phyloP scores from a whole-genome alignment of 1,139 yeast species.

The Debaryomycetaceae sp. region DNA sequence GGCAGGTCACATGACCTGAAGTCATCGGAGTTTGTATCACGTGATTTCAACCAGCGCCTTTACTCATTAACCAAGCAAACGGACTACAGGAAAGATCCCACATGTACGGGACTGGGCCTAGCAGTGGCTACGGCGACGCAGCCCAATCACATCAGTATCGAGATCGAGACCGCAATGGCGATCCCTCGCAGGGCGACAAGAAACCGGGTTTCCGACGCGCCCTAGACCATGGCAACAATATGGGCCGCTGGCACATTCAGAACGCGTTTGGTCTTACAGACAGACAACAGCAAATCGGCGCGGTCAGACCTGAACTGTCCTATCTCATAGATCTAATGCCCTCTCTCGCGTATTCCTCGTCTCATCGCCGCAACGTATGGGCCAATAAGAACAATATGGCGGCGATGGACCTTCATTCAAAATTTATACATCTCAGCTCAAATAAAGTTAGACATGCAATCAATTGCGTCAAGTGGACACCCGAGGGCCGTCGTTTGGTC shows the following conservation, averaged over 20 bases:
- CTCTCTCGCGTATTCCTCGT: conserved; percentile 45
- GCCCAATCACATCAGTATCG: too few species aligned
- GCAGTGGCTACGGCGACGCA: too few species aligned
- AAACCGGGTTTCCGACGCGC: conserved; percentile 65
- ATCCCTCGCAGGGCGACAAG: conserved; percentile 24
- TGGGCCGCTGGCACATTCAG: conserved; percentile 61
- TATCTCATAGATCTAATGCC: conserved; percentile 67
- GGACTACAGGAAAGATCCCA: too few species aligned
- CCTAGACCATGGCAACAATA: conserved; percentile 78
- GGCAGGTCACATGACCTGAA: too few species aligned
- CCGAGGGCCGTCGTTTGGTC: conserved; percentile 83
- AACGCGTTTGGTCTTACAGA: conserved; percentile 42
- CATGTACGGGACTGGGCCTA: too few species aligned
- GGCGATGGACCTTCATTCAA: conserved; percentile 54
- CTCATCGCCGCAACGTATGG: conserved; percentile 9
- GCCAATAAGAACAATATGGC: conserved; percentile 31
- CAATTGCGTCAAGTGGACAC: conserved; percentile 89
- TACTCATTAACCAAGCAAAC: too few species aligned
- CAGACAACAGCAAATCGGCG: conserved; percentile 38
- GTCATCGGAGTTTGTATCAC: too few species aligned
- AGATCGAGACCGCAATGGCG: background rate
- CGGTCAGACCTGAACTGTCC: conserved; percentile 67
- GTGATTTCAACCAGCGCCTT: too few species aligned
- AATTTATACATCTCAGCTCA: conserved; percentile 82
- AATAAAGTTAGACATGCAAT: conserved; percentile 90